These are phyloP conservation scores for Piper longum DNA, from an alignment of 164 flowering plant species.

Conservation along the genomic window DNA sequence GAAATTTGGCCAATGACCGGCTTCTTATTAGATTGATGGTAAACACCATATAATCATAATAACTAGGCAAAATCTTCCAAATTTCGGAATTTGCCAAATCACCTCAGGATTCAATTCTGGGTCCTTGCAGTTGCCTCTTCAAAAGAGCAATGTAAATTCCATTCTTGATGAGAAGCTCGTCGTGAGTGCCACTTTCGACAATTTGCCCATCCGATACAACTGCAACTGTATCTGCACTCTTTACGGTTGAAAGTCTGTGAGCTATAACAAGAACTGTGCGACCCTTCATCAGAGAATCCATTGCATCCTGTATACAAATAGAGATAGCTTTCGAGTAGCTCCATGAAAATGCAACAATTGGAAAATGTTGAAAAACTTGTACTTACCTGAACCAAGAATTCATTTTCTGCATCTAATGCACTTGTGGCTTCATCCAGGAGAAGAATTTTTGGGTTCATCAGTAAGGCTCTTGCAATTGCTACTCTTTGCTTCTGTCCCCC, in stretches of 20 bases:
- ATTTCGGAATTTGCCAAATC: background rate
- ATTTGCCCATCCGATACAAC: slow-evolving; percentile 89
- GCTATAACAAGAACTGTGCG: slow-evolving; percentile 97
- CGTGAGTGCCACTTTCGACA: slow-evolving; percentile 82
- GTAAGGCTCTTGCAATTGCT: slow-evolving; percentile 90
- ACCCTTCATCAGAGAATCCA: slow-evolving; percentile 95
- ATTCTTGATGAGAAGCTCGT: slow-evolving; percentile 59
- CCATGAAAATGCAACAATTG: background rate
- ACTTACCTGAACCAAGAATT: slow-evolving; percentile 81
- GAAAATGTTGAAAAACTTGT: background rate
- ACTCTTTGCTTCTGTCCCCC: slow-evolving; percentile 96
- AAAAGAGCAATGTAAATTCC: slow-evolving; percentile 90
- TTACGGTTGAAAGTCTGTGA: slow-evolving; percentile 89
- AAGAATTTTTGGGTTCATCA: slow-evolving; percentile 84
- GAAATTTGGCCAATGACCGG: no score
- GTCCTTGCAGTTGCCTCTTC: slow-evolving; percentile 71
- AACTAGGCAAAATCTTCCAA: no score
- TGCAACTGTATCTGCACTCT: slow-evolving; percentile 83
- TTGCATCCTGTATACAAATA: slow-evolving; percentile 57
- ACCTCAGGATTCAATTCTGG: slow-evolving; percentile 20
- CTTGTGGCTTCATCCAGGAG: slow-evolving; percentile 97
- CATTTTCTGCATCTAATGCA: slow-evolving; percentile 97
- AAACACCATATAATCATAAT: no score
- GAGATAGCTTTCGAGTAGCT: background rate
- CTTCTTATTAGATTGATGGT: no score